Percentiles rank a stretch among this genome's conserved stretches.
These are phyloP conservation scores for Penicillium occitanis DNA, from an alignment of 2,329 filamentous ascomycete genomes.

Conservation along the genomic window DNA sequence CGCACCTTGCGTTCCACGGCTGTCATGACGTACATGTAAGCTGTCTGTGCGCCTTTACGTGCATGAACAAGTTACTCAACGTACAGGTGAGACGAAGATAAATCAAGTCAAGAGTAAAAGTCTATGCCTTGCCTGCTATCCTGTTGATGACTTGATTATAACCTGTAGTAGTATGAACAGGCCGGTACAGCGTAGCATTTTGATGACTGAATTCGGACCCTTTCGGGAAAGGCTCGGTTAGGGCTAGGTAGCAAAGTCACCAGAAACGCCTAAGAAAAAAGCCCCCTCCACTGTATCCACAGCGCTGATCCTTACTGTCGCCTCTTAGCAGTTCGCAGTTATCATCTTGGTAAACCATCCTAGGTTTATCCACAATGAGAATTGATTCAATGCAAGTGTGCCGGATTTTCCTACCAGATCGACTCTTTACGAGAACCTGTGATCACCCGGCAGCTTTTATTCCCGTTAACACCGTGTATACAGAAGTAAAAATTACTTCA, in stretches of 20 bases:
- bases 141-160: not conserved
- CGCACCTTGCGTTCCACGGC: not conserved
- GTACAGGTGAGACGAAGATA: not conserved
- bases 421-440: not conserved
- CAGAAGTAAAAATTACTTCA: not conserved
- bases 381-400: not conserved
- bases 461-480: not conserved
- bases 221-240: constrained; percentile 6
- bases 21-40: not conserved
- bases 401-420: not conserved
- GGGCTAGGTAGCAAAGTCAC: not conserved
- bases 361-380: no score
- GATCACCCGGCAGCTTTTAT: not conserved
- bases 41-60: not conserved
- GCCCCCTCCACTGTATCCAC: not conserved
- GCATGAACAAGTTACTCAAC: not conserved
- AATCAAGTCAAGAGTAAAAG: not conserved
- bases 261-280: not conserved
- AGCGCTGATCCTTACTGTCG: not conserved
- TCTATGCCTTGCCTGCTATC: not conserved
- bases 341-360: not conserved
- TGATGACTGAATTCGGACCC: not conserved
- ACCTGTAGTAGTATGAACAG: not conserved
- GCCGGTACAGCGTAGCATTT: not conserved
- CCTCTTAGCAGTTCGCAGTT: not conserved